Evolutionary conservation across 352 stramenopile genomes (phyloP).

Genomic region (Phytopythium vexans): DNA sequence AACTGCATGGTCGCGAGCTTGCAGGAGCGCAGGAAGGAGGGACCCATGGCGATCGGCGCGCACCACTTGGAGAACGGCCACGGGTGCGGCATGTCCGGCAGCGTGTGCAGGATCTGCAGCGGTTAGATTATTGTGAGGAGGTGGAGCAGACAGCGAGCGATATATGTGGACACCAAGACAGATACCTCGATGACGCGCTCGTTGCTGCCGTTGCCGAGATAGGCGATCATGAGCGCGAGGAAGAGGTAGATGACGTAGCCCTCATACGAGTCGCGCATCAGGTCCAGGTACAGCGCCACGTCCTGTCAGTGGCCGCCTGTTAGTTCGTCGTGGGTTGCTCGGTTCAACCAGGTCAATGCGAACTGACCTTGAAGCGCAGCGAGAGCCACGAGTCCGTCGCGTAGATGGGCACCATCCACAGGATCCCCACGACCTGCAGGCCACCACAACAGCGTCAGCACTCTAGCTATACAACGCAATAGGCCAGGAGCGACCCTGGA

Average conservation of each 20-base stretch:
- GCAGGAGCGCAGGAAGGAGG: slow-evolving; percentile 90
- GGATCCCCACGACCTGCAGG: slow-evolving; percentile 93
- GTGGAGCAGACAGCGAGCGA: slow-evolving; percentile 13
- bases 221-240: slow-evolving; percentile 94
- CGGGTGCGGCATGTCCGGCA: slow-evolving; percentile 71
- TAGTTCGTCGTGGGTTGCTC: neutral
- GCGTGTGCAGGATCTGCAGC: slow-evolving; percentile 34
- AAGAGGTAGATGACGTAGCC: slow-evolving; percentile 98
- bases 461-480: slow-evolving; percentile 2
- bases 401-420: slow-evolving; percentile 99
- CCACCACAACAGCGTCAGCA: slow-evolving; percentile 2
- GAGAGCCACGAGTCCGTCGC: slow-evolving; percentile 96
- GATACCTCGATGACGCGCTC: slow-evolving; percentile 64
- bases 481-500: slow-evolving; percentile 4
- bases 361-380: slow-evolving; percentile 91
- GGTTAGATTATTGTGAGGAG: slow-evolving; percentile 1
- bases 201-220: slow-evolving; percentile 91
- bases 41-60: slow-evolving; percentile 73
- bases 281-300: slow-evolving; percentile 88
- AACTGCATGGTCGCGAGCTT: slow-evolving; percentile 96
- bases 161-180: slow-evolving; percentile 15
- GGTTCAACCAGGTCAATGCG: neutral
- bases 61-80: slow-evolving; percentile 71
- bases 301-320: slow-evolving; percentile 14
- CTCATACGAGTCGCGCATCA: slow-evolving; percentile 97